Evolutionary conservation across 352 stramenopile species (phyloP).

Genomic region (Elongisporangium undulatum): DNA sequence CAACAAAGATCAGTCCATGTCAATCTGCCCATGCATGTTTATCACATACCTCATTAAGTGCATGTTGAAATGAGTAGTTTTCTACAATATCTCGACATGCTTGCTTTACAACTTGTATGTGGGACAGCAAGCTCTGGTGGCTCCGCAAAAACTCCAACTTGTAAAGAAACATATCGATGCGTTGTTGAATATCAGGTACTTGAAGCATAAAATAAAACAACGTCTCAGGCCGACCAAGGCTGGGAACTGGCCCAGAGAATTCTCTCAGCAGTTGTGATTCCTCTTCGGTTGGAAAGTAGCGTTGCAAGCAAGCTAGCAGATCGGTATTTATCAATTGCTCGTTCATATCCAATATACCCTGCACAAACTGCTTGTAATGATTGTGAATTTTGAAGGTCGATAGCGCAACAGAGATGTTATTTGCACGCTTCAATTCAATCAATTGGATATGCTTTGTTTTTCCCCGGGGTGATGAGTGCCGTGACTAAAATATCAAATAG

Average conservation of each 20-base stretch:
- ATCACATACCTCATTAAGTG: constrained; percentile 31
- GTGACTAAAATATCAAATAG: constrained; percentile 21
- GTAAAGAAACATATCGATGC: constrained; percentile 75
- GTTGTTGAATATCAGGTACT: constrained; percentile 46
- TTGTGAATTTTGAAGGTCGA: constrained; percentile 77
- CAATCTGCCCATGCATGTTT: neutral
- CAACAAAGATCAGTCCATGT: neutral
- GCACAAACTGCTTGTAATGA: constrained; percentile 57
- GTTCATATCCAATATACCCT: constrained; percentile 56
- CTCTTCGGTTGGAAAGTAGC: constrained; percentile 71
- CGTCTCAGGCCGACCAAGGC: constrained; percentile 62
- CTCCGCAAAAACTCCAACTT: constrained; percentile 61
- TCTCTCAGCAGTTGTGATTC: constrained; percentile 39
- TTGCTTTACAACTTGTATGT: constrained; percentile 55
- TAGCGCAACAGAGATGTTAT: constrained; percentile 71
- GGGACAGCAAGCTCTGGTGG: constrained; percentile 31
- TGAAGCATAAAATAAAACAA: constrained; percentile 69
- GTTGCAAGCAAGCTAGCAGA: constrained; percentile 63
- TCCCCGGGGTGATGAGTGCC: constrained; percentile 61
- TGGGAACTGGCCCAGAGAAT: constrained; percentile 36
- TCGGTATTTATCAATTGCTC: constrained; percentile 52
- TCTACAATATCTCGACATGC: constrained; percentile 63
- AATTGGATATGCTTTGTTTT: constrained; percentile 74
- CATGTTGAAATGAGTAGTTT: constrained; percentile 60
- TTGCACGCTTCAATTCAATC: constrained; percentile 74